Conservation (phyloP, 2,329 filamentous ascomycete species). For the Colletotrichum eleusines region DNA sequence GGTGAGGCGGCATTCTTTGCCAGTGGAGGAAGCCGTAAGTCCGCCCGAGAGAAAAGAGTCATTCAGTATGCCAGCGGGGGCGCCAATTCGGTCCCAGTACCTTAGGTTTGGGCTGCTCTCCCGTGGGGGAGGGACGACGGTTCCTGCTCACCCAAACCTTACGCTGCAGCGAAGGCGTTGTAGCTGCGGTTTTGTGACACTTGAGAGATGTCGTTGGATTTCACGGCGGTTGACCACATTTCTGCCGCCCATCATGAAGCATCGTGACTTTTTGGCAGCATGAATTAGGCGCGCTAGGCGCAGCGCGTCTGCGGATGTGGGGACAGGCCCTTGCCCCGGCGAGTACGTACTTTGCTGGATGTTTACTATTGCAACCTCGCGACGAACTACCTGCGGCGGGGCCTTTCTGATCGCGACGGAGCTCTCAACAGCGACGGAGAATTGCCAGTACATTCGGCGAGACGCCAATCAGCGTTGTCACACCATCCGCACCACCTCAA, state of each 20-base stretch:
- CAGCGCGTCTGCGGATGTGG: constrained; percentile 37
- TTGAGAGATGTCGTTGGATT: constrained; percentile 27
- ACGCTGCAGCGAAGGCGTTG: background rate
- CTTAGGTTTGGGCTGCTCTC: background rate
- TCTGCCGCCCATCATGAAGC: constrained; percentile 33
- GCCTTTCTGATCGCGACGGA: constrained; percentile 1
- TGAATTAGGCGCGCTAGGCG: constrained; percentile 40
- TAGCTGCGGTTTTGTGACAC: background rate
- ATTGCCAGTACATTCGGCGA: background rate
- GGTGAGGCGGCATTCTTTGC: constrained; percentile 8
- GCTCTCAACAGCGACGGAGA: background rate
- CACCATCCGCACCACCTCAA: background rate
- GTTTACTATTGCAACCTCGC: constrained; percentile 37
- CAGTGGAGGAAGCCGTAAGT: background rate
- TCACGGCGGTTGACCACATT: constrained; percentile 11
- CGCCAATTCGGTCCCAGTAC: constrained; percentile 1
- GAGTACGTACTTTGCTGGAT: constrained; percentile 37
- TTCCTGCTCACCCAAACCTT: constrained; percentile 11
- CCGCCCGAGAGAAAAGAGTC: constrained; percentile 7
- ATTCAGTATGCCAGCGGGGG: constrained; percentile 1
- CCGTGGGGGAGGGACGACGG: background rate
- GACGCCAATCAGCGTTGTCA: background rate
- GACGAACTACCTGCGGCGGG: constrained; percentile 20
- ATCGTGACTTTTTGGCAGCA: constrained; percentile 33
- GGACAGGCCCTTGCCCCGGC: constrained; percentile 20